phyloP scores from a whole-genome alignment of 768 basidiomycete species.

The Lentinula aciculospora region DNA sequence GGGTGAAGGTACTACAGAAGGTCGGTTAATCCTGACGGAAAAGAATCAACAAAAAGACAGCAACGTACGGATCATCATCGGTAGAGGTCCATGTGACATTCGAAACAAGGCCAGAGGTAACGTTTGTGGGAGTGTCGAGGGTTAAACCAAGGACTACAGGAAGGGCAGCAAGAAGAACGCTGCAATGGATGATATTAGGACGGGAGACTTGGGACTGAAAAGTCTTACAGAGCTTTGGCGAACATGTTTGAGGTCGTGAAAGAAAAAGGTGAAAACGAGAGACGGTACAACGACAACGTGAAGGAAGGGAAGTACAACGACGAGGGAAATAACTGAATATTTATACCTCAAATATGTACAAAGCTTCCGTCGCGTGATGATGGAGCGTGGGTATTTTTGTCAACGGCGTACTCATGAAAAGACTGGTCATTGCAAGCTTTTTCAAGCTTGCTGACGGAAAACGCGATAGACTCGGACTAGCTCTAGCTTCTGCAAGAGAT shows the following conservation, averaged over 20 bases:
- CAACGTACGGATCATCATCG: not conserved
- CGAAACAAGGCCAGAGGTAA: not conserved
- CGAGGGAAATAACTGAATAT: too few species aligned
- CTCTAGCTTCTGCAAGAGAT: too few species aligned
- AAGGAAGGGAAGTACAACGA: too few species aligned
- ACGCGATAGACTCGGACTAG: too few species aligned
- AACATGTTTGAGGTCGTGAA: slow-evolving; percentile 2
- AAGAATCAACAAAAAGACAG: not conserved
- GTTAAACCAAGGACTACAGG: not conserved
- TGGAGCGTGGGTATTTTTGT: too few species aligned
- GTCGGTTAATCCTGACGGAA: not conserved
- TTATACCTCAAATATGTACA: too few species aligned
- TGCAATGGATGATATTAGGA: not conserved
- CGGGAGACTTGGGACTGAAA: too few species aligned
- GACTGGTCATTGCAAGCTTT: too few species aligned
- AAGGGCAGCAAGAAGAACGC: slow-evolving; percentile 1
- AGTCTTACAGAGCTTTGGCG: not conserved
- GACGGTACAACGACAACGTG: not conserved
- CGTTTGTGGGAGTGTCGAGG: slow-evolving; percentile 1
- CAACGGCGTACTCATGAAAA: too few species aligned
- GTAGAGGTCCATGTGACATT: not conserved
- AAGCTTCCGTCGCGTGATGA: too few species aligned
- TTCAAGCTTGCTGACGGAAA: too few species aligned
- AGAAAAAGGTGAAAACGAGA: not conserved
- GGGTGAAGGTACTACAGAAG: not conserved